These are phyloP conservation scores for Cicer cuneatum DNA, from an alignment of 306 rosid species.

Conservation along the genomic window DNA sequence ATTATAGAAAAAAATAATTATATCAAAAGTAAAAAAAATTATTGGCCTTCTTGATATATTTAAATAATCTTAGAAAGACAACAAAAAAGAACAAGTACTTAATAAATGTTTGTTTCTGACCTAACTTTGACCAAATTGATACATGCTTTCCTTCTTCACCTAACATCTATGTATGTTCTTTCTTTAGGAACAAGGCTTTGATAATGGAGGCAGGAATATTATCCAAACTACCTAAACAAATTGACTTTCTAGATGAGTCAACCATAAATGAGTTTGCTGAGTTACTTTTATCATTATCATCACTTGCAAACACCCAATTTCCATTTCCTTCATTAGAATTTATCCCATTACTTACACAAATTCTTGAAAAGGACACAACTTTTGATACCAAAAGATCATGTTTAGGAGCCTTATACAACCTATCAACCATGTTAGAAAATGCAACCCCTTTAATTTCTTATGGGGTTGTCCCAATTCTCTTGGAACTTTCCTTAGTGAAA, in stretches of 20 bases:
- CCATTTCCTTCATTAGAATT: slow-evolving; percentile 62
- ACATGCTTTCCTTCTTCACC: slow-evolving; percentile 43
- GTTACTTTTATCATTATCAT: slow-evolving; percentile 68
- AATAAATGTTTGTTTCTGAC: slow-evolving; percentile 46
- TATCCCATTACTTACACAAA: slow-evolving; percentile 55
- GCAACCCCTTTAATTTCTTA: slow-evolving; percentile 63
- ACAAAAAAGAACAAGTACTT: too few relatives aligned
- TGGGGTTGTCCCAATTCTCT: slow-evolving; percentile 64
- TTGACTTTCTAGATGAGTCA: slow-evolving; percentile 63
- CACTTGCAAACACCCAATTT: slow-evolving; percentile 69
- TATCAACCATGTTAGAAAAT: slow-evolving; percentile 76
- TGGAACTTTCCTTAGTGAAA: slow-evolving; percentile 52
- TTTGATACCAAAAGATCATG: slow-evolving; percentile 60
- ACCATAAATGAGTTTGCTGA: slow-evolving; percentile 64
- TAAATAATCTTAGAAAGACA: too few relatives aligned
- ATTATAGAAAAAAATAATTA: too few relatives aligned
- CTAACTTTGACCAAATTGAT: slow-evolving; percentile 47
- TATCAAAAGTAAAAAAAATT: too few relatives aligned
- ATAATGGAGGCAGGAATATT: slow-evolving; percentile 86
- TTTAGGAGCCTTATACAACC: slow-evolving; percentile 67
- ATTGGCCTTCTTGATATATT: too few relatives aligned
- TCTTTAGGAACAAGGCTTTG: slow-evolving; percentile 82
- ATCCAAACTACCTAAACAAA: slow-evolving; percentile 64
- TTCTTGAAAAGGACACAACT: slow-evolving; percentile 55
- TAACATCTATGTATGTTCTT: slow-evolving; percentile 33